Percentiles rank a stretch among this genome's conserved stretches.
Conservation (phyloP, 2,329 filamentous ascomycete genomes). For the Calonectria multiphialidica region DNA sequence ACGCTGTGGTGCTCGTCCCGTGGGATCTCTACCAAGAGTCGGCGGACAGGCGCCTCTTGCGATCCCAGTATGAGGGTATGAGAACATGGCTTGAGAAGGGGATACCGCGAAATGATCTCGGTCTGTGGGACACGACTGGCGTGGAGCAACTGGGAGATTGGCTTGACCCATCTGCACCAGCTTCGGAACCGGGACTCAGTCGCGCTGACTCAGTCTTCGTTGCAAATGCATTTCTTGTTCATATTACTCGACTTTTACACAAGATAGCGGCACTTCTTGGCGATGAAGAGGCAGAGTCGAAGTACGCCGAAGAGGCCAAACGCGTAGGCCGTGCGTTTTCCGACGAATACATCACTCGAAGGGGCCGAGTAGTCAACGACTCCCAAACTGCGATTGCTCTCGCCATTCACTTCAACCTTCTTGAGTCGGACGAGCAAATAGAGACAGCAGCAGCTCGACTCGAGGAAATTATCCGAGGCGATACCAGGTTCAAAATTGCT, state of each 20-base stretch:
- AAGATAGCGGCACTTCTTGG: constrained; percentile 49
- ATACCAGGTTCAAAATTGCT: constrained; percentile 50
- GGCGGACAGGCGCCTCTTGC: too few species aligned
- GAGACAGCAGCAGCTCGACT: constrained; percentile 44
- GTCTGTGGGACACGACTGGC: neutral
- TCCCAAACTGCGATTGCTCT: constrained; percentile 54
- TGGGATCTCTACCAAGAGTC: too few species aligned
- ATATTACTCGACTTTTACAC: constrained; percentile 52
- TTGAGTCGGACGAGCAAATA: constrained; percentile 35
- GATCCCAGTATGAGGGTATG: too few species aligned
- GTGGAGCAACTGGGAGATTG: constrained; percentile 59
- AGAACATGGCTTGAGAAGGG: constrained; percentile 50
- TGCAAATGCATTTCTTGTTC: constrained; percentile 58
- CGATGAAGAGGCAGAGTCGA: neutral
- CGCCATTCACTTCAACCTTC: constrained; percentile 52
- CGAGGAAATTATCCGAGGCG: constrained; percentile 44
- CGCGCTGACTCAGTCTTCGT: constrained; percentile 55
- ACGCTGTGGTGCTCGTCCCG: too few species aligned
- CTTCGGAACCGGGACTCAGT: constrained; percentile 49
- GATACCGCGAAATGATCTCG: neutral
- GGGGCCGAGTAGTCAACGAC: constrained; percentile 47
- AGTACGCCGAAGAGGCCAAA: too few species aligned
- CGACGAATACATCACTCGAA: constrained; percentile 43
- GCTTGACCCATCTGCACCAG: constrained; percentile 58
- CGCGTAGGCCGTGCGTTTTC: constrained; percentile 44